These are phyloP conservation scores for Gracilariopsis chorda DNA, from an alignment of 23 red algal genomes.

Conservation along the genomic window DNA sequence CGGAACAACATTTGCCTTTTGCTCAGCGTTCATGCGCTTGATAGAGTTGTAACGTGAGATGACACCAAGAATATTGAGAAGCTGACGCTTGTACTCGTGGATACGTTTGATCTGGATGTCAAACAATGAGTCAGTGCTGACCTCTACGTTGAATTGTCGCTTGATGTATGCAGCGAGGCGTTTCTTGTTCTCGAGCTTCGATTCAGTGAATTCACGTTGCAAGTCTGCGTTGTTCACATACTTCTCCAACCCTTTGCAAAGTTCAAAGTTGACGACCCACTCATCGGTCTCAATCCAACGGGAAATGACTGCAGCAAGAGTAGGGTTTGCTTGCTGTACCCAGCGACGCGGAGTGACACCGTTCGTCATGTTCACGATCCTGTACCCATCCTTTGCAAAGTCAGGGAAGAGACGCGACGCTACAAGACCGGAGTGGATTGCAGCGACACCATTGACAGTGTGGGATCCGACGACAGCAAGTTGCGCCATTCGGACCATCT, in stretches of 20 bases:
- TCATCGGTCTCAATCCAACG: slow-evolving; percentile 99
- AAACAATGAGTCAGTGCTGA: slow-evolving; percentile 86
- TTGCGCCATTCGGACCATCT: slow-evolving; percentile 99
- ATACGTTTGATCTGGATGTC: slow-evolving; percentile 99
- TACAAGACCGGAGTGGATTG: slow-evolving; percentile 91
- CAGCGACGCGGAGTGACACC: slow-evolving; percentile 98
- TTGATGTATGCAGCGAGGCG: slow-evolving; percentile 83
- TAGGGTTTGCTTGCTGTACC: slow-evolving; percentile 95
- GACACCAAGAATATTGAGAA: slow-evolving; percentile 96
- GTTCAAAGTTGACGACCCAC: slow-evolving; percentile 85
- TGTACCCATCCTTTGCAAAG: slow-evolving; percentile 80
- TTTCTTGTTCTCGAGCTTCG: slow-evolving; percentile 95
- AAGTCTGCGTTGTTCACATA: slow-evolving; percentile 95
- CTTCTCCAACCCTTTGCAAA: slow-evolving; percentile 69
- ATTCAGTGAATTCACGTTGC: slow-evolving; percentile 90
- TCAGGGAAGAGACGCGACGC: slow-evolving; percentile 89
- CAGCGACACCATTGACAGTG: slow-evolving; percentile 97
- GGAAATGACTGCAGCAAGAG: slow-evolving; percentile 82
- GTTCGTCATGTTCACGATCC: slow-evolving; percentile 98
- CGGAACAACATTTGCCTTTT: slow-evolving; percentile 69
- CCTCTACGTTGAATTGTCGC: slow-evolving; percentile 58
- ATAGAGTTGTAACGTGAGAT: slow-evolving; percentile 93
- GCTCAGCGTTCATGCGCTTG: slow-evolving; percentile 74
- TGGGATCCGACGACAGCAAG: slow-evolving; percentile 98
- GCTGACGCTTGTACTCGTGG: slow-evolving; percentile 99